Evolutionary conservation across 805 yeast species (phyloP), one percentile per base, ranked within the genome.

Genomic region (Kodamaea neixiangensis): DNA sequence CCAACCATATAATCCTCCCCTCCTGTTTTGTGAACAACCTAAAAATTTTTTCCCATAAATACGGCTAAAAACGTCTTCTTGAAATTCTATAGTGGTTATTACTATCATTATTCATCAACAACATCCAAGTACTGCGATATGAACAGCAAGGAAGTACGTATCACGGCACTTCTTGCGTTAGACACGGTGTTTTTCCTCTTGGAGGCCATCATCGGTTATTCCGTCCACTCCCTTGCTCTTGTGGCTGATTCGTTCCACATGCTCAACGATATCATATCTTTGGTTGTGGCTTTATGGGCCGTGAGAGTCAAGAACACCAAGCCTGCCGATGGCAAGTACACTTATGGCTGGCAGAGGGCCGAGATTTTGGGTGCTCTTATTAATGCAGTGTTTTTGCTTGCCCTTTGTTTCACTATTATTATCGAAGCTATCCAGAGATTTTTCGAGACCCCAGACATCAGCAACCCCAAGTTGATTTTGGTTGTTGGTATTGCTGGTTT

Each of bases 311-410:
- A 97, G 48, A 87, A 87, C 59, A 82, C 82, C 37, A 81, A 83
- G 61, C 82, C 84, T 22, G 94, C 97, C 0, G 94, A 90, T 65
- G 86, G 94, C 2, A 85, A 85, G 51, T 93, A 89, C 72, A 94
- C 98, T 2, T 93, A 94, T 62, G 99, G 99, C 14, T 90, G 97
- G 96, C 96, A 93, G 68, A 79, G 99, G 58, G 98, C 98, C 4
- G 99, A 93, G 69, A 92, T 93, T 48, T 76, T 93, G 54, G 99
- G 99, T 50, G 99, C 98, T 7, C 77, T 93, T 53, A 81, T 93
- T 58, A 93, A 93, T 64, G 97, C 97, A 2, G 97, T 94, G 7
- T 94, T 94, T 61, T 69, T 93, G 57, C 76, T 94, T 57, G 98
- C 98, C 0, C 78, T 93, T 55, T 93, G 99, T 66, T 85, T 94